These are phyloP conservation scores for Backusella morwellensis DNA, from an alignment of 192 early-diverging fungal species.

Conservation along the genomic window DNA sequence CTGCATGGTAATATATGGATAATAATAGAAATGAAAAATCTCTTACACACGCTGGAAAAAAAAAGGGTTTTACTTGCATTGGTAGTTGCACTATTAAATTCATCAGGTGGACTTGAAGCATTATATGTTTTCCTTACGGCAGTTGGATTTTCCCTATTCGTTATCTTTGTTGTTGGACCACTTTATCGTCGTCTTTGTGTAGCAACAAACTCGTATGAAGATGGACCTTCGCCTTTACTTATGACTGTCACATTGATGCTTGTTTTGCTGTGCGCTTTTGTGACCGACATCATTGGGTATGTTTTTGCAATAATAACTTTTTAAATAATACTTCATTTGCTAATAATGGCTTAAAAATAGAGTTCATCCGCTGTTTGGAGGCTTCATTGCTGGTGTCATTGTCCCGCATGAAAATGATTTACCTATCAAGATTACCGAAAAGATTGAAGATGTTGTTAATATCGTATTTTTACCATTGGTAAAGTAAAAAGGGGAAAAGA, in stretches of 20 bases:
- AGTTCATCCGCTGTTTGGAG: constrained; percentile 94
- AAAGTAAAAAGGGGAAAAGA: constrained; percentile 5
- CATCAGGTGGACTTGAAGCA: constrained; percentile 63
- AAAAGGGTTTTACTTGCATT: constrained; percentile 62
- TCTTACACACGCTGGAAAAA: neutral
- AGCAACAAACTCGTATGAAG: constrained; percentile 47
- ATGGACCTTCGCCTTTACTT: constrained; percentile 54
- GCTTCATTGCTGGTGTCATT: constrained; percentile 83
- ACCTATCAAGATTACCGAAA: constrained; percentile 83
- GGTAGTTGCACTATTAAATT: constrained; percentile 84
- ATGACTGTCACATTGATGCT: constrained; percentile 75
- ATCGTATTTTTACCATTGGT: constrained; percentile 87
- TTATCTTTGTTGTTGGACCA: constrained; percentile 69
- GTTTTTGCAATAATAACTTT: neutral
- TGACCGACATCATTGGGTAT: constrained; percentile 69
- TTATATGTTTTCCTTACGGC: constrained; percentile 81
- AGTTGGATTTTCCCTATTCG: constrained; percentile 67
- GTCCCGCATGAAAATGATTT: constrained; percentile 88
- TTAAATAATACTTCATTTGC: neutral
- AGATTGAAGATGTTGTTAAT: constrained; percentile 87
- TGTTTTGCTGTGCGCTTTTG: constrained; percentile 70
- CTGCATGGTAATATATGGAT: constrained; percentile 69
- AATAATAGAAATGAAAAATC: constrained; percentile 17
- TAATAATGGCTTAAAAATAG: constrained; percentile 37
- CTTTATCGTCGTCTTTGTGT: constrained; percentile 52